Percentiles rank a stretch among this genome's conserved stretches.
Conservation (phyloP, 129 eudicot genomes). For the Ambrosia trifida region DNA sequence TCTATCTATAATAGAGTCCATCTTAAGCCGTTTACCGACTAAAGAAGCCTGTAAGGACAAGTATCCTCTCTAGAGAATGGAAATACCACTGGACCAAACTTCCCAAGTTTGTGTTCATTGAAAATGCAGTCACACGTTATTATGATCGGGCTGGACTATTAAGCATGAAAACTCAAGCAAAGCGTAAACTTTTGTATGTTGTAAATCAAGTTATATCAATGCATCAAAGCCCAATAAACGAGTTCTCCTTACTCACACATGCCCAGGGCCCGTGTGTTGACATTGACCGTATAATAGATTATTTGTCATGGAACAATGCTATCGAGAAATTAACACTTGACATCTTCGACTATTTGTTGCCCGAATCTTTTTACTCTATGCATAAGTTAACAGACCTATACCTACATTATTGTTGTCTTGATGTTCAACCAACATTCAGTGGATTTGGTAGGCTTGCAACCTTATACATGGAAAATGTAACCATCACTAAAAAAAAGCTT, state of each 20-base stretch:
- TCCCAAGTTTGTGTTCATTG: slow-evolving; percentile 15
- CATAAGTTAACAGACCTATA: slow-evolving; percentile 7
- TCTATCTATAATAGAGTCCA: not conserved
- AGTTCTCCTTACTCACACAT: not conserved
- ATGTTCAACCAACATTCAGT: slow-evolving; percentile 6
- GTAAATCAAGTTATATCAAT: slow-evolving; percentile 10
- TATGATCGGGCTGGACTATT: not conserved
- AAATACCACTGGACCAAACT: slow-evolving; percentile 13
- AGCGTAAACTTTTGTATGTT: slow-evolving; percentile 6
- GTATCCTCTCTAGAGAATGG: slow-evolving; percentile 16
- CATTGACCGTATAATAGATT: slow-evolving; percentile 11
- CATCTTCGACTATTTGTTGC: not conserved
- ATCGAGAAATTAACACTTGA: slow-evolving; percentile 18
- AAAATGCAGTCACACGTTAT: not conserved
- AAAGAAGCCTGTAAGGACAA: slow-evolving; percentile 23
- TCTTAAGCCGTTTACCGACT: slow-evolving; percentile 5
- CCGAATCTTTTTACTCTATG: not conserved
- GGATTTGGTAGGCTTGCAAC: slow-evolving; percentile 22
- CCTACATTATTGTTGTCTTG: not conserved
- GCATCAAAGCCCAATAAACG: slow-evolving; percentile 15
- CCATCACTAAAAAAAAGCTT: slow-evolving; percentile 5
- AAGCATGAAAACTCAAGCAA: not conserved
- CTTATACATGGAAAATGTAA: not conserved
- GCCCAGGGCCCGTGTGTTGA: not conserved
- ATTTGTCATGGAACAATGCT: not conserved